phyloP scores from a whole-genome alignment of 305 asterid species.

The Caryopteris hybrid region DNA sequence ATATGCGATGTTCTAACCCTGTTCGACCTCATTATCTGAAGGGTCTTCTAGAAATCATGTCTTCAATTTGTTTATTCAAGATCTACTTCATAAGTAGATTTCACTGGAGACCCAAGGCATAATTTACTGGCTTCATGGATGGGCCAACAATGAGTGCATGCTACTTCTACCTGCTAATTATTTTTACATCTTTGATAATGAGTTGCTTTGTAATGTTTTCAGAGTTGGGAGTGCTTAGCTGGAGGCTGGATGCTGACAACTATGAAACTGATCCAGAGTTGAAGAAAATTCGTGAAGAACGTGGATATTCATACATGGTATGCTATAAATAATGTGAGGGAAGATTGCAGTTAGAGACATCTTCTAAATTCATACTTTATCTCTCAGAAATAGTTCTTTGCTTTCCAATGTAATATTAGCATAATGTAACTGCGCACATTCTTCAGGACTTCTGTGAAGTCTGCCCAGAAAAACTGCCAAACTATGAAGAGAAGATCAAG shows the following conservation, averaged over 20 bases:
- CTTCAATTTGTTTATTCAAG: not conserved
- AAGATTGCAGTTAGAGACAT: not conserved
- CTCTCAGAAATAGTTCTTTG: not conserved
- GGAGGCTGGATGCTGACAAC: conserved; percentile 85
- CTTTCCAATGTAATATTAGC: not conserved
- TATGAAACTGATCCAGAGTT: conserved; percentile 81
- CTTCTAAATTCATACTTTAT: not conserved
- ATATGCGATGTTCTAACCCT: not conserved
- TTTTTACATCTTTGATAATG: conserved; percentile 7
- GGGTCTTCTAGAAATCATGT: not conserved
- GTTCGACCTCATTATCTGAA: not conserved
- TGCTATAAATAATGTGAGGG: conserved; percentile 6
- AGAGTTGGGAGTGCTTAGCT: conserved; percentile 92
- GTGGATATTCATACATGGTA: conserved; percentile 85
- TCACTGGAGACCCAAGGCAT: not conserved
- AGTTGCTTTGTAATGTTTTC: conserved; percentile 18
- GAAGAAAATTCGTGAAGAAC: conserved; percentile 74
- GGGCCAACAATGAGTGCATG: not conserved
- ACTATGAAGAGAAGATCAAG: conserved; percentile 70
- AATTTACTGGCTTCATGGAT: not conserved
- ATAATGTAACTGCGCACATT: not conserved
- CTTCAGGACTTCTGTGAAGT: conserved; percentile 80
- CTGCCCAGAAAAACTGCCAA: conserved; percentile 81
- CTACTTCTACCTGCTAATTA: not conserved
- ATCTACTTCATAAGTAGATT: not conserved